phyloP scores from a whole-genome alignment of 1,139 yeast species.

The Eremothecium gossypii region DNA sequence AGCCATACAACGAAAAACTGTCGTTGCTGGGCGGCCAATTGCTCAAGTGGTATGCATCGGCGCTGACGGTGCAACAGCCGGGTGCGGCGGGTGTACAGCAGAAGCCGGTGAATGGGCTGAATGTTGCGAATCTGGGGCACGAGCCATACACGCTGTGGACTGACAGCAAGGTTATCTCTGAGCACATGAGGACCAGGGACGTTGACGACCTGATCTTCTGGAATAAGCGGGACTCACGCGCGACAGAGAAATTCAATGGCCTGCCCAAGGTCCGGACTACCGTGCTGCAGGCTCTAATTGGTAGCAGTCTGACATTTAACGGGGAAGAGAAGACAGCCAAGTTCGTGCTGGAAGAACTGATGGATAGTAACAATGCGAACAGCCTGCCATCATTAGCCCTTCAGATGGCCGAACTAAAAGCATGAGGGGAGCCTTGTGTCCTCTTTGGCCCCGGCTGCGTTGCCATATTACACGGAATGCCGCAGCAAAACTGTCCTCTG shows the following conservation, averaged over 20 bases:
- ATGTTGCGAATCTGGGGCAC: conserved; percentile 59
- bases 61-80: conserved; percentile 33
- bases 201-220: conserved; percentile 60
- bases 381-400: conserved; percentile 16
- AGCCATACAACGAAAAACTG: conserved; percentile 82
- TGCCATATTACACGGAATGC: no score
- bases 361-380: conserved; percentile 13
- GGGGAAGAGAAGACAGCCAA: conserved; percentile 53
- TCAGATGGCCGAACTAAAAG: no score
- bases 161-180: conserved; percentile 43
- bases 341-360: conserved; percentile 42
- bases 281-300: conserved; percentile 65
- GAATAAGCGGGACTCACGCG: conserved; percentile 50
- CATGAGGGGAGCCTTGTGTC: no score
- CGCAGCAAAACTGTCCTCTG: no score
- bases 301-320: conserved; percentile 64
- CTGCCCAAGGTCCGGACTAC: conserved; percentile 56
- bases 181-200: conserved; percentile 41
- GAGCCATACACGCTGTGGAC: conserved; percentile 42
- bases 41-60: conserved; percentile 50
- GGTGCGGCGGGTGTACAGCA: conserved; percentile 1
- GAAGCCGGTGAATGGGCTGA: conserved; percentile 42
- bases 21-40: conserved; percentile 70
- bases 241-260: conserved; percentile 44
- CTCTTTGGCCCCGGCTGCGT: no score